A percentile compares a stretch with the other conserved stretches of the same genome.
Conservation (phyloP, 208 protist genomes). For the Blastocrithidia nonstop region DNA sequence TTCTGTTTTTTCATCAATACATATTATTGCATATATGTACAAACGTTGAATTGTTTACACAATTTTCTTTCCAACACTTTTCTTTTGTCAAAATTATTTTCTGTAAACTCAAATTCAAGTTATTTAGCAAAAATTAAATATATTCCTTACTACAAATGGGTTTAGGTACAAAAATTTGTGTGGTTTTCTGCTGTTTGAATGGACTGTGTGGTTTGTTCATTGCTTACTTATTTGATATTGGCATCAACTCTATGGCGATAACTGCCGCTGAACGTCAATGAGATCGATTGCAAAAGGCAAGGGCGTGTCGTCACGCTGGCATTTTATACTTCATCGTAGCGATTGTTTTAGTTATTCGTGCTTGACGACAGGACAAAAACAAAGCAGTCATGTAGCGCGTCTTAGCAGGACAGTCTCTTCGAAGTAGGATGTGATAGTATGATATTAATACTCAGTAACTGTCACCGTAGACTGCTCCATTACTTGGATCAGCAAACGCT, state of each 20-base stretch:
- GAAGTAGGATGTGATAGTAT: no score
- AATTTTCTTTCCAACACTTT: no score
- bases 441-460: no score
- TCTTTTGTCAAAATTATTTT: no score
- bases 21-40: no score
- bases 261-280: conserved; percentile 25
- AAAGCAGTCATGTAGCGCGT: no score
- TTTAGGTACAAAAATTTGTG: conserved; percentile 28
- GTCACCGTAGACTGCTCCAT: no score
- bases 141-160: conserved; percentile 12
- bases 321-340: conserved; percentile 48
- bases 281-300: conserved; percentile 41
- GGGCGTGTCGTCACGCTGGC: conserved; percentile 40
- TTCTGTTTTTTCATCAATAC: no score
- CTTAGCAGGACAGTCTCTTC: no score
- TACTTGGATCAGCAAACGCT: no score
- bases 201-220: conserved; percentile 52
- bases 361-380: no score
- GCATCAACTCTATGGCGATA: conserved; percentile 52
- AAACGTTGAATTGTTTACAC: no score
- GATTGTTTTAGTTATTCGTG: conserved; percentile 18
- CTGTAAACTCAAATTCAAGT: background rate
- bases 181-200: conserved; percentile 68
- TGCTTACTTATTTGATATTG: conserved; percentile 49
- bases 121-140: background rate